Conservation (phyloP, 2,329 filamentous ascomycete species). For the Cladophialophora psammophila region DNA sequence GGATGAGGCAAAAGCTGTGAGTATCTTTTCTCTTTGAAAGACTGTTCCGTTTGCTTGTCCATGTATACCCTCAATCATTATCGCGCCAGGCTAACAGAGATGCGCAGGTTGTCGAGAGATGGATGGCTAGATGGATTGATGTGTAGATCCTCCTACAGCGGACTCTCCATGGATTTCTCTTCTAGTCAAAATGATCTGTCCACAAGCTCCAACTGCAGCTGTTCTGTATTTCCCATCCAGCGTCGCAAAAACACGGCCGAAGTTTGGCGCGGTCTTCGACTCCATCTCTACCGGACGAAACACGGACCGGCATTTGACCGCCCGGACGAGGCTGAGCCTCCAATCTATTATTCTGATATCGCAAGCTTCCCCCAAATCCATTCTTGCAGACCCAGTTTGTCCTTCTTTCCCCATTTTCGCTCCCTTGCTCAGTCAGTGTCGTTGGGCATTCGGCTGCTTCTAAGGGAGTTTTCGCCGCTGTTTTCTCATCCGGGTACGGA, state of each 20-base stretch:
- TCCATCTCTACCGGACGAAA: background rate
- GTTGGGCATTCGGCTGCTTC: background rate
- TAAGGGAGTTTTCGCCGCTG: background rate
- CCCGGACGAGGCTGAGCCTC: background rate
- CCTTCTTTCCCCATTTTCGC: no score
- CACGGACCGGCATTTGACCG: background rate
- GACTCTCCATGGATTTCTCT: background rate
- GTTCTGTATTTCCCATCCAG: background rate
- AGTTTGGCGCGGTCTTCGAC: background rate
- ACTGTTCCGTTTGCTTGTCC: background rate
- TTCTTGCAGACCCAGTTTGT: background rate
- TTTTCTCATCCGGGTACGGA: background rate
- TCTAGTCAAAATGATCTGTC: background rate
- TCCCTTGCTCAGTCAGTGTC: background rate
- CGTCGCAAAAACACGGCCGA: background rate
- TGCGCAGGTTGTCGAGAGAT: constrained; percentile 63
- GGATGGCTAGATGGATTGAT: constrained; percentile 36
- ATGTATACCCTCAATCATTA: background rate
- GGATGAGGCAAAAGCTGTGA: constrained; percentile 60
- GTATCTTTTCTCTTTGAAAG: background rate
- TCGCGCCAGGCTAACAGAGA: background rate
- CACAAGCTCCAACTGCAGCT: background rate
- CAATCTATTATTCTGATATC: background rate
- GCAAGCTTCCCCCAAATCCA: background rate
- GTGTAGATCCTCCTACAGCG: constrained; percentile 7